Conservation (phyloP, 257 asterid genomes). For the Prunella vulgaris region DNA sequence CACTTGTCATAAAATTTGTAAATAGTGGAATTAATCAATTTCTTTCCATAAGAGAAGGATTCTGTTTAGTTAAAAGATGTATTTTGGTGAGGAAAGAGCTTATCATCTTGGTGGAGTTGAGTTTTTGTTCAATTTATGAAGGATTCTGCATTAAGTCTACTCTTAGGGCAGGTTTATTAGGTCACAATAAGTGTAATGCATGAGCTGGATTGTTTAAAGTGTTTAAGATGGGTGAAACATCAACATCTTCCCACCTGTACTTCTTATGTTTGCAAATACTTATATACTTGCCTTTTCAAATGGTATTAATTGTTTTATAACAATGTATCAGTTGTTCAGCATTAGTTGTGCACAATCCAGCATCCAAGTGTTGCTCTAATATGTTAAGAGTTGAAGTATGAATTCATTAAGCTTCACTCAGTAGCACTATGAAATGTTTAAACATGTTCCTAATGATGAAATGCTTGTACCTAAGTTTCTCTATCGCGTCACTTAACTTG, state of each 20-base stretch:
- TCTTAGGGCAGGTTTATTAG: background rate
- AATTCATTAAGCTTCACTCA: background rate
- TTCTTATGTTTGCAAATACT: background rate
- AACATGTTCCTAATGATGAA: background rate
- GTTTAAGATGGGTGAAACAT: background rate
- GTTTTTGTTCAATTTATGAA: background rate
- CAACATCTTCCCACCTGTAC: background rate
- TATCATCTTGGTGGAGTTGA: background rate
- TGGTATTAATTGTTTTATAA: no score
- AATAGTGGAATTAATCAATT: background rate
- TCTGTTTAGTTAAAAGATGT: background rate
- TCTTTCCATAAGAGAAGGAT: background rate
- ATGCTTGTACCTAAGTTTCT: background rate
- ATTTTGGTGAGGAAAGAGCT: background rate
- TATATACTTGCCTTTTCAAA: no score
- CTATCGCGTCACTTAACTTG: background rate
- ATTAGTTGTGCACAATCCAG: no score
- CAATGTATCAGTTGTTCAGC: no score
- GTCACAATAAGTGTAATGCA: conserved; percentile 4
- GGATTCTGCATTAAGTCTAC: background rate
- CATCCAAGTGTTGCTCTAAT: no score
- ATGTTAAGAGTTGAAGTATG: background rate
- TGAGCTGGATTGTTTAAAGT: background rate
- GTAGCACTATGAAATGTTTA: background rate
- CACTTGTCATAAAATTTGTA: background rate